phyloP scores from a whole-genome alignment of 192 early-diverging fungal genomes.

The Mortierella hygrophila region DNA sequence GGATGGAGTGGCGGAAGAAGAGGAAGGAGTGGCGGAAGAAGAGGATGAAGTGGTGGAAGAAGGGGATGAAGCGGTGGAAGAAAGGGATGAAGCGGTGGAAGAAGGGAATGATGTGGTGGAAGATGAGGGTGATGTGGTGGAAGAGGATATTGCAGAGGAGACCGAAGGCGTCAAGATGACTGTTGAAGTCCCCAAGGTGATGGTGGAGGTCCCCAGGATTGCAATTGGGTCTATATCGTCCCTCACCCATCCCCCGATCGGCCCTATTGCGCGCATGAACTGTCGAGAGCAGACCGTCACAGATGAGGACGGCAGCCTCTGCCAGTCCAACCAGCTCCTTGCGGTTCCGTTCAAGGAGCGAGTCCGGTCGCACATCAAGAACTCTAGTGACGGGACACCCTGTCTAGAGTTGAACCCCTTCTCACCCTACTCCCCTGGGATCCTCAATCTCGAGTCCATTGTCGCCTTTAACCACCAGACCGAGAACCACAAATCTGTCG shows the following conservation, averaged over 20 bases:
- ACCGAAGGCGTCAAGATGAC: no score
- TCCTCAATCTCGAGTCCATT: not conserved
- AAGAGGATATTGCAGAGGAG: not conserved
- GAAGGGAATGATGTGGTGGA: not conserved
- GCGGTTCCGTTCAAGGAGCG: not conserved
- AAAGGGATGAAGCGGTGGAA: not conserved
- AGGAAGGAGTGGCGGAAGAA: no score
- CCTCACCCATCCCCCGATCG: conserved; percentile 14
- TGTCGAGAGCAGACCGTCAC: conserved; percentile 13
- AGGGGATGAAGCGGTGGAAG: not conserved
- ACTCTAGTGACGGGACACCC: not conserved
- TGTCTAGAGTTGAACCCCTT: conserved; percentile 21
- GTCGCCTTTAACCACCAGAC: not conserved
- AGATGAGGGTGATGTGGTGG: not conserved
- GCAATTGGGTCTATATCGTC: not conserved
- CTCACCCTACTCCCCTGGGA: conserved; percentile 39
- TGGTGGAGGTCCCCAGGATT: not conserved
- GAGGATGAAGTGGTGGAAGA: not conserved
- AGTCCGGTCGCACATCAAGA: conserved; percentile 3
- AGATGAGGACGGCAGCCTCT: not conserved
- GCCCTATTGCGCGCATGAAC: conserved; percentile 41
- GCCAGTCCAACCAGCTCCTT: not conserved
- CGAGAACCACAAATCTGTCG: conserved; percentile 1
- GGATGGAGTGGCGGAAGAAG: not conserved
- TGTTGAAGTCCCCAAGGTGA: not conserved